Evolutionary conservation across 2,329 filamentous ascomycete species (phyloP).

Genomic region (Paraphoma sp.): DNA sequence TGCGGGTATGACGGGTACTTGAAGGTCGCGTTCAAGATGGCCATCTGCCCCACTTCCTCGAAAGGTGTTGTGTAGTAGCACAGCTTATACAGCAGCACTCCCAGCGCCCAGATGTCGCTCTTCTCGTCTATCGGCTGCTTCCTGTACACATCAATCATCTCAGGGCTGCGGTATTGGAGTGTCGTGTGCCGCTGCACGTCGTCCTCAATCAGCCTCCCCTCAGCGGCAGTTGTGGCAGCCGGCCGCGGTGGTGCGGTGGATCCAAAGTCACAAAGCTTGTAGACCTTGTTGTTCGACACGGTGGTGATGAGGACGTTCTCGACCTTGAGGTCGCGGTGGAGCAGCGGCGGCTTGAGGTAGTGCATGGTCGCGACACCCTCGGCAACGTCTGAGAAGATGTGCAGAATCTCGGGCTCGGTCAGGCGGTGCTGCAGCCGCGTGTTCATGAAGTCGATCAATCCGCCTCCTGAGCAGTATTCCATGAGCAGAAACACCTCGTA

Average conservation of each 20-base stretch:
- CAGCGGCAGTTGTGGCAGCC: conserved; percentile 83
- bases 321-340: conserved; percentile 96
- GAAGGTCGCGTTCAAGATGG: conserved; percentile 94
- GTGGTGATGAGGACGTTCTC: conserved; percentile 93
- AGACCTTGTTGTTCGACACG: conserved; percentile 70
- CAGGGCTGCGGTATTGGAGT: conserved; percentile 94
- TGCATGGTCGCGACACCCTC: conserved; percentile 99
- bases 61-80: conserved; percentile 99
- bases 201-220: conserved; percentile 92
- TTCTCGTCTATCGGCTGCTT: conserved; percentile 98
- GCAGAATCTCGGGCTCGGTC: conserved; percentile 95
- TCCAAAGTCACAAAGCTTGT: conserved; percentile 98
- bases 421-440: conserved; percentile 93
- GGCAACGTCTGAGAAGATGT: conserved; percentile 94
- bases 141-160: conserved; percentile 98
- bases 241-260: conserved; percentile 84
- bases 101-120: conserved; percentile 97
- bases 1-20: conserved; percentile 86
- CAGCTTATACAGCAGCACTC: conserved; percentile 94
- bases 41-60: conserved; percentile 96
- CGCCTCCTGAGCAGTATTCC: conserved; percentile 95
- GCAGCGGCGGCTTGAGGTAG: conserved; percentile 89
- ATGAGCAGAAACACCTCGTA: conserved; percentile 99
- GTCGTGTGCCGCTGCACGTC: conserved; percentile 98
- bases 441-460: conserved; percentile 99